Evolutionary conservation across 2,329 filamentous ascomycete species (phyloP), one percentile per base, ranked within the genome.

Genomic region (Hymenoscyphus albidus): DNA sequence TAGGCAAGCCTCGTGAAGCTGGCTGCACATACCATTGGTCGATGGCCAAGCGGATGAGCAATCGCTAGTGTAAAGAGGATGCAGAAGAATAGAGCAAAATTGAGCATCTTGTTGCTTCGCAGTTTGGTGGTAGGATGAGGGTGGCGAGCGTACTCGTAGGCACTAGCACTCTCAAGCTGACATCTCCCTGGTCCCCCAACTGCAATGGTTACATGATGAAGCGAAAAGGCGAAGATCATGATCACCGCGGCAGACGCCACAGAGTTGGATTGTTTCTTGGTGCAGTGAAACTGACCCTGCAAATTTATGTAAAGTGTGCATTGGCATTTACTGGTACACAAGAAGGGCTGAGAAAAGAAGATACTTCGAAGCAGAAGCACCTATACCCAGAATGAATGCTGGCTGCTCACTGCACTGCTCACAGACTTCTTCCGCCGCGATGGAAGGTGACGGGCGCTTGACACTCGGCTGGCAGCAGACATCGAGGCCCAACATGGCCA

Each of bases 251-350:
- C 18, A 54, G 22, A 22, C 22, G 48, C 48, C 48, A 54, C 48
- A 54, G 48, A 22, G 48, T 27, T 54, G 48, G 18, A 54, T 54
- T 54, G 48, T 27, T 54, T 54, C 9, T 27, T 54, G 48, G n/a
- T 54, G 48, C 48, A 54, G 48, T 54, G 48, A 27, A 54, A 54
- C 48, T 12, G 48, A 54, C 48, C 48, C 48, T 22, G 22, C n/a
- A 27, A 54, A 54, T 35, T 7, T 35, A 35, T 35, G 35, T 35
- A 6, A 35, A 35, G 5, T 35, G 9, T 35, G 35, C 35, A 35
- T 35, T 35, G 18, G 18, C 48, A 35, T 7, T 35, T 35, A 4
- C 35, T 35, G 1, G 22, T 54, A 22, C 48, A 54, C 48, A 54
- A 54, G 48, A 22, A 54, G 44, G 44, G 44, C 44, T 44, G 42